These are phyloP conservation scores for Cladosporium sp. DNA, from an alignment of 2,329 filamentous ascomycete species.

Conservation along the genomic window DNA sequence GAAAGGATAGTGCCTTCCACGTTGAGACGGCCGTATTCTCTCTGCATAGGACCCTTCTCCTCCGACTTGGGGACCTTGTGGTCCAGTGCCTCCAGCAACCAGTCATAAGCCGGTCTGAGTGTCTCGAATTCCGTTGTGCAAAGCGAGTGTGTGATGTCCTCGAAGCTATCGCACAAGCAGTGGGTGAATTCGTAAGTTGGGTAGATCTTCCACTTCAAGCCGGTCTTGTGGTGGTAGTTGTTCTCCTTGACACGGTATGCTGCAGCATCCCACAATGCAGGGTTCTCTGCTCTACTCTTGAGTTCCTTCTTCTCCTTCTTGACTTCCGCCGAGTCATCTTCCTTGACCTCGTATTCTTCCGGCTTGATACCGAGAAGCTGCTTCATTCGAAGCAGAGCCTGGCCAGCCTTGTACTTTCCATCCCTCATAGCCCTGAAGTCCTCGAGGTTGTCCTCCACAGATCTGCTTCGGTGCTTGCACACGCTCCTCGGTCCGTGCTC, in stretches of 20 bases:
- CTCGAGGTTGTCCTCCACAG: conserved; percentile 68
- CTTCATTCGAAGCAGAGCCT: conserved; percentile 89
- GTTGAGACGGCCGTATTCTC: conserved; percentile 77
- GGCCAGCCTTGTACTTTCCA: conserved; percentile 80
- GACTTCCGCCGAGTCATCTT: conserved; percentile 27
- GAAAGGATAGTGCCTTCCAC: conserved; percentile 81
- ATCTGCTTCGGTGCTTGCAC: conserved; percentile 73
- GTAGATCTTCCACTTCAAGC: conserved; percentile 83
- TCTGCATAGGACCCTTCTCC: conserved; percentile 70
- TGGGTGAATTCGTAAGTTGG: conserved; percentile 88
- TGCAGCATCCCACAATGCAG: conserved; percentile 93
- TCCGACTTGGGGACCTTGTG: conserved; percentile 66
- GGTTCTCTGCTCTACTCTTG: conserved; percentile 62
- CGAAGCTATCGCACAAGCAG: conserved; percentile 87
- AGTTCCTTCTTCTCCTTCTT: conserved; percentile 33
- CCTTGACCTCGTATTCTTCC: conserved; percentile 31
- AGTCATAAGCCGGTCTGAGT: conserved; percentile 84
- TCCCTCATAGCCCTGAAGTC: conserved; percentile 90
- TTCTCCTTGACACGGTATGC: conserved; percentile 82
- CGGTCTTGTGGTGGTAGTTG: conserved; percentile 71
- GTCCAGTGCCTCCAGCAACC: conserved; percentile 74
- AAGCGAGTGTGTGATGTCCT: conserved; percentile 84
- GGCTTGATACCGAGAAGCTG: conserved; percentile 61
- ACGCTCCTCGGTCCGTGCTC: conserved; percentile 66
- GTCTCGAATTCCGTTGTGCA: conserved; percentile 92